A percentile compares a stretch with the other conserved stretches of the same genome.
These are phyloP conservation scores for Malus sieversii DNA, from an alignment of 306 rosid genomes.

Conservation along the genomic window DNA sequence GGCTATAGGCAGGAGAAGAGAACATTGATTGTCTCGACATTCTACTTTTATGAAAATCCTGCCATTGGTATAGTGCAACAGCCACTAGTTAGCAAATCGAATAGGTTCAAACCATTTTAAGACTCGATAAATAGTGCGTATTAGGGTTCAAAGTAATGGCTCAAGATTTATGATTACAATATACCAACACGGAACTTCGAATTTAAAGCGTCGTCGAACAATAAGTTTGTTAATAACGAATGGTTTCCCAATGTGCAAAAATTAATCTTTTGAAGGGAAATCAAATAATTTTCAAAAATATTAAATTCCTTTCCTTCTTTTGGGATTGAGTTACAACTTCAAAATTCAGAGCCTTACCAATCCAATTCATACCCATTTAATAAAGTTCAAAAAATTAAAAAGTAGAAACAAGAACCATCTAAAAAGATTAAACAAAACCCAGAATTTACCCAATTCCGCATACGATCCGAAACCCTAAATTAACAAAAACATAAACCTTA, in stretches of 20 bases:
- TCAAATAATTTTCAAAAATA: background rate
- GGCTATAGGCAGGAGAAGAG: constrained; percentile 51
- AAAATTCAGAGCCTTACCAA: background rate
- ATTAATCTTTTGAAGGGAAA: background rate
- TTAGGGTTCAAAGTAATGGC: too few relatives aligned
- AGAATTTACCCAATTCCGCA: background rate
- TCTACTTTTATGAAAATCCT: constrained; percentile 64
- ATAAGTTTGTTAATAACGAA: background rate
- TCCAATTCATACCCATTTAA: background rate
- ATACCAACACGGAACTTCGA: background rate
- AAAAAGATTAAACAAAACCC: background rate
- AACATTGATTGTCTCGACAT: constrained; percentile 42
- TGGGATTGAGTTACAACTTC: background rate
- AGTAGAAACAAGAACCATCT: background rate
- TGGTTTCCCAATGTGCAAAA: background rate
- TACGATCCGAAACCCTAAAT: constrained; percentile 18
- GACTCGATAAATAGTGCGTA: too few relatives aligned
- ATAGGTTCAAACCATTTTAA: background rate
- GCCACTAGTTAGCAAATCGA: background rate
- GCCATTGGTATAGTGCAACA: constrained; percentile 5
- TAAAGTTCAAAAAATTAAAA: background rate
- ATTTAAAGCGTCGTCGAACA: background rate
- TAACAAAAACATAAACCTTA: background rate
- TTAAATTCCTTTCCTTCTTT: background rate
- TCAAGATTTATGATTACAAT: background rate